Evolutionary conservation across 2,329 filamentous ascomycete species (phyloP).

Genomic region (Fusarium piperis): DNA sequence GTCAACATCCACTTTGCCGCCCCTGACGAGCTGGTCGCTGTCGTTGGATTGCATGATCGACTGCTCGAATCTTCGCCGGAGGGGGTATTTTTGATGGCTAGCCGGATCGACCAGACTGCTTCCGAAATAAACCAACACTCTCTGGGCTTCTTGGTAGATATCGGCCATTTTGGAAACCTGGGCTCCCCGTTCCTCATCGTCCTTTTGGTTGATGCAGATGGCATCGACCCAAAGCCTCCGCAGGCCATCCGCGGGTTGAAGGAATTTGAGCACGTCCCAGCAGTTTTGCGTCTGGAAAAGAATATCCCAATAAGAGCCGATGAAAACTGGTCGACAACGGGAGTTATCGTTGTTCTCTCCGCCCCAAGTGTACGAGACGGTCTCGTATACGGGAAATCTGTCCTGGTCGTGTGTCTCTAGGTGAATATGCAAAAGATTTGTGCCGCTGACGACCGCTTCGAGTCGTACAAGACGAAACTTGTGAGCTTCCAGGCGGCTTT

Average conservation of each 20-base stretch:
- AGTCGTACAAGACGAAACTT: not conserved
- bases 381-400: not conserved
- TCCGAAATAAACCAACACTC: not conserved
- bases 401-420: not conserved
- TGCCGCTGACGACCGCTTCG: not conserved
- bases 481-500: not conserved
- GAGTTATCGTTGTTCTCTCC: not conserved
- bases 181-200: not conserved
- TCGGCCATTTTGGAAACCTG: not conserved
- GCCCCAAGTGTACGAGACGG: not conserved
- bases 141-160: not conserved
- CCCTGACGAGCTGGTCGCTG: fast-evolving
- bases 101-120: not conserved
- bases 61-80: not conserved
- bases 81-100: not conserved
- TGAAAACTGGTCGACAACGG: not conserved
- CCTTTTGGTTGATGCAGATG: not conserved
- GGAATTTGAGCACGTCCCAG: not conserved
- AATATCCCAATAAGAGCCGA: not conserved
- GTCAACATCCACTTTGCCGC: not conserved
- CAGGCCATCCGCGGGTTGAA: not conserved
- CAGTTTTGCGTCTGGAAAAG: not conserved
- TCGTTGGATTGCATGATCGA: not conserved
- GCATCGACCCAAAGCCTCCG: not conserved
- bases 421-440: not conserved